phyloP scores from a whole-genome alignment of 441 rosid genomes.

The Populus hybrid region DNA sequence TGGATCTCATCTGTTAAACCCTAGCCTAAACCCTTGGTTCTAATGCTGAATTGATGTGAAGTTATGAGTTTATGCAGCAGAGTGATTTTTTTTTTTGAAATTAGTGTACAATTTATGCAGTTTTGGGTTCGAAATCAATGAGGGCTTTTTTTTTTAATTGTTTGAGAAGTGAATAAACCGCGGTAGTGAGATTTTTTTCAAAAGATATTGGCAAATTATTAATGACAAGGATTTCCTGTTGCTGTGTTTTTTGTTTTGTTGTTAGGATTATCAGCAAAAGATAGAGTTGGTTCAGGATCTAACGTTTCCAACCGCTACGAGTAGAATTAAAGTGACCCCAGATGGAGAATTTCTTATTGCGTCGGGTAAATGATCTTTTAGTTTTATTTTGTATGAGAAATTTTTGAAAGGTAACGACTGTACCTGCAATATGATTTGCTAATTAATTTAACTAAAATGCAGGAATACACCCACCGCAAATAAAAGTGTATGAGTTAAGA shows the following conservation, averaged over 20 bases:
- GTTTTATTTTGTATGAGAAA: neutral
- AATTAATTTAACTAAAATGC: constrained; percentile 11
- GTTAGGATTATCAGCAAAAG: constrained; percentile 40
- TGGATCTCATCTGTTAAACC: neutral
- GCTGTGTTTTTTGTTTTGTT: neutral
- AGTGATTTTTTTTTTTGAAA: neutral
- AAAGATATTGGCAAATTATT: neutral
- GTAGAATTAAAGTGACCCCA: constrained; percentile 72
- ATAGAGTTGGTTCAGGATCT: constrained; percentile 70
- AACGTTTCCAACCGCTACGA: constrained; percentile 77
- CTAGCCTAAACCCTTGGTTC: neutral
- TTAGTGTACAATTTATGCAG: neutral
- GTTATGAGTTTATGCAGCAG: neutral
- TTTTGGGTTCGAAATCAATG: neutral
- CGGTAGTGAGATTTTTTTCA: neutral
- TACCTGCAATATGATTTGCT: neutral
- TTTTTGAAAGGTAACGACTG: neutral
- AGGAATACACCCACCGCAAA: constrained; percentile 93
- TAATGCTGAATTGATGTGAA: neutral
- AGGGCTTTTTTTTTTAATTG: neutral
- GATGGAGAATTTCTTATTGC: constrained; percentile 81
- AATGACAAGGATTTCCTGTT: neutral
- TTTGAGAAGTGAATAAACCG: neutral
- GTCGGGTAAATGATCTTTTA: constrained; percentile 47
- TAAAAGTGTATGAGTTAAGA: constrained; percentile 79